Percentiles rank a stretch among this genome's conserved stretches.
phyloP scores from a whole-genome alignment of 805 yeast genomes.

The Blastobotrys chiropterorum region DNA sequence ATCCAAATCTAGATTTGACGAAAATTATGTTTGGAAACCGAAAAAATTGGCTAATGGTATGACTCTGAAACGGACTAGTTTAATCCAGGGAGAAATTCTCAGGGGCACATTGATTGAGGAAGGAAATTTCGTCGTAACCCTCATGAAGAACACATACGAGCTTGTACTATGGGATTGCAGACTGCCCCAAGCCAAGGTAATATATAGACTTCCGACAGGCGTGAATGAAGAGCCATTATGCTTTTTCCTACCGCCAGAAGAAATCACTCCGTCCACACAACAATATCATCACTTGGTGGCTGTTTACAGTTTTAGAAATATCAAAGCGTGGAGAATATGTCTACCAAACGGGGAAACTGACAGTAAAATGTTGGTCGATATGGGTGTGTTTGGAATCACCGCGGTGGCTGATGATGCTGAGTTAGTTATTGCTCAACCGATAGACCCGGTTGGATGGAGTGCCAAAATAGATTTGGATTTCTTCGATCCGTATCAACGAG shows the following conservation, averaged over 20 bases:
- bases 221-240: slow-evolving; percentile 18
- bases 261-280: not conserved
- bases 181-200: slow-evolving; percentile 11
- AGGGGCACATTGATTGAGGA: slow-evolving; percentile 44
- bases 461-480: slow-evolving; percentile 29
- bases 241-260: slow-evolving; percentile 36
- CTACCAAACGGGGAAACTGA: slow-evolving; percentile 3
- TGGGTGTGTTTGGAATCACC: slow-evolving; percentile 16
- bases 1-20: slow-evolving; percentile 56
- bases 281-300: slow-evolving; percentile 14
- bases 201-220: not conserved
- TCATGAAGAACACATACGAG: slow-evolving; percentile 31
- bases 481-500: slow-evolving; percentile 33
- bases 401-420: slow-evolving; percentile 28
- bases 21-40: slow-evolving; percentile 57
- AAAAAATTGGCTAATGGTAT: slow-evolving; percentile 30
- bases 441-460: slow-evolving; percentile 63
- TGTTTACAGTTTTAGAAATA: slow-evolving; percentile 18
- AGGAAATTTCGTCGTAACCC: slow-evolving; percentile 42
- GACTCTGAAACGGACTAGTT: slow-evolving; percentile 36
- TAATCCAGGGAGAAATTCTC: slow-evolving; percentile 35
- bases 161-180: slow-evolving; percentile 60
- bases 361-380: not conserved
- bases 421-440: slow-evolving; percentile 44
- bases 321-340: slow-evolving; percentile 19